Evolutionary conservation across 441 rosid genomes (phyloP).

Genomic region (Melastoma candidum): DNA sequence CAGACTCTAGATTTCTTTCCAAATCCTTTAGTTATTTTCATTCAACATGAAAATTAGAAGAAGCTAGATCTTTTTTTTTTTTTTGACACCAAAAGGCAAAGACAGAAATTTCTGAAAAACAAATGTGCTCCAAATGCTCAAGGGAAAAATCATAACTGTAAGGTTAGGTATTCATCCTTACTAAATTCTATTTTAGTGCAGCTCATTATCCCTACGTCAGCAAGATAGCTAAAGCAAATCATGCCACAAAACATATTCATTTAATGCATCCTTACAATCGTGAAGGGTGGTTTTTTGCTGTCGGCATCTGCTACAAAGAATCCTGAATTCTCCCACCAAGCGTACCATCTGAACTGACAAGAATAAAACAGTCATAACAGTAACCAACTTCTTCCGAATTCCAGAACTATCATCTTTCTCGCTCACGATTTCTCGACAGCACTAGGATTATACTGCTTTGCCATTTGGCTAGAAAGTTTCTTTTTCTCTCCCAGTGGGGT

Average conservation of each 20-base stretch:
- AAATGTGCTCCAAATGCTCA: too few relatives aligned
- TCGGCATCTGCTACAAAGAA: conserved; percentile 58
- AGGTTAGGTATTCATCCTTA: too few relatives aligned
- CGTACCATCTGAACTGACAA: conserved; percentile 58
- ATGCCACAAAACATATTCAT: background rate
- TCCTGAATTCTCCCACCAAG: conserved; percentile 81
- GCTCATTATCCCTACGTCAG: too few relatives aligned
- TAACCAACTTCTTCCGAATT: conserved; percentile 2
- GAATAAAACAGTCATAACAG: background rate
- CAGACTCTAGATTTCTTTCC: too few relatives aligned
- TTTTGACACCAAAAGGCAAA: too few relatives aligned
- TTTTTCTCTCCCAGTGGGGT: conserved; percentile 64
- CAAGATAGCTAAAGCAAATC: background rate
- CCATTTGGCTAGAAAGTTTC: conserved; percentile 66
- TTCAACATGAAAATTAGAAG: too few relatives aligned
- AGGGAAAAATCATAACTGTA: too few relatives aligned
- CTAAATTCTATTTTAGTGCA: too few relatives aligned
- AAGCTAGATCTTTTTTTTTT: too few relatives aligned
- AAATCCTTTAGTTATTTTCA: too few relatives aligned
- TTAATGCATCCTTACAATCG: conserved; percentile 42
- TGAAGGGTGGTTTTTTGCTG: conserved; percentile 68
- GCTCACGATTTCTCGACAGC: conserved; percentile 77
- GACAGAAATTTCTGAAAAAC: too few relatives aligned
- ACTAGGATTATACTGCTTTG: conserved; percentile 54
- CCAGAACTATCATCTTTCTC: background rate